Conservation (phyloP, 2,329 filamentous ascomycete species). For the Colletotrichum trifolii region DNA sequence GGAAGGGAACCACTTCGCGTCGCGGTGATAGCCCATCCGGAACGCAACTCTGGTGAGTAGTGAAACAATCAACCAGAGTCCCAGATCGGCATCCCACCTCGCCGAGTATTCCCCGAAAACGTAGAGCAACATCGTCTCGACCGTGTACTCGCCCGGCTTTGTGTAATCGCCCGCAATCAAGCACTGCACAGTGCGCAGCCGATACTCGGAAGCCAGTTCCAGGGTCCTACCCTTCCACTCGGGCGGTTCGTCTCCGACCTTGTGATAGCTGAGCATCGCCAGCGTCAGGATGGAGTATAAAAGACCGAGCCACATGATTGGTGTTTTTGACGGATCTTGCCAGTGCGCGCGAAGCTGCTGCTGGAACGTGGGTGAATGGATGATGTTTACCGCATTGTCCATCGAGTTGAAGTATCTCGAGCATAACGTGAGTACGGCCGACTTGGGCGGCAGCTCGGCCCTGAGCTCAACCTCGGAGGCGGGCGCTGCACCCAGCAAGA, state of each 20-base stretch:
- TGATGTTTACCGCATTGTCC: slow-evolving; percentile 76
- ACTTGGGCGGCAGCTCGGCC: slow-evolving; percentile 81
- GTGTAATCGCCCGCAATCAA: slow-evolving; percentile 82
- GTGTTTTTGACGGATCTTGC: slow-evolving; percentile 77
- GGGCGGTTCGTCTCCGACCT: slow-evolving; percentile 81
- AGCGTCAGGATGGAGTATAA: slow-evolving; percentile 82
- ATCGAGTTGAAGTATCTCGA: slow-evolving; percentile 90
- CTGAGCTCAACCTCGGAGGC: slow-evolving; percentile 82
- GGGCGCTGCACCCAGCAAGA: slow-evolving; percentile 80
- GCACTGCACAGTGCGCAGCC: slow-evolving; percentile 80
- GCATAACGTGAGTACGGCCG: slow-evolving; percentile 85
- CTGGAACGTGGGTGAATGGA: slow-evolving; percentile 88
- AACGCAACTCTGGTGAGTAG: slow-evolving; percentile 68
- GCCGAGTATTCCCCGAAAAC: slow-evolving; percentile 80
- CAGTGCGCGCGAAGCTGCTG: slow-evolving; percentile 74
- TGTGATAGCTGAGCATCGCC: slow-evolving; percentile 82
- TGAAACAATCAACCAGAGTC: slow-evolving; percentile 68
- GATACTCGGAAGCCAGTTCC: slow-evolving; percentile 72
- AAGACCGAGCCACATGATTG: slow-evolving; percentile 82
- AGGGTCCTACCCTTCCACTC: slow-evolving; percentile 77
- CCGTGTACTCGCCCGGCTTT: slow-evolving; percentile 76
- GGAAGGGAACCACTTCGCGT: slow-evolving; percentile 78
- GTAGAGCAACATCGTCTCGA: slow-evolving; percentile 83
- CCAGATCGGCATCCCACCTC: slow-evolving; percentile 78
- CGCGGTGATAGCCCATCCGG: slow-evolving; percentile 82